Evolutionary conservation across 768 basidiomycete species (phyloP), one percentile per base, ranked within the genome.

Genomic region (Termitomyces sp.): DNA sequence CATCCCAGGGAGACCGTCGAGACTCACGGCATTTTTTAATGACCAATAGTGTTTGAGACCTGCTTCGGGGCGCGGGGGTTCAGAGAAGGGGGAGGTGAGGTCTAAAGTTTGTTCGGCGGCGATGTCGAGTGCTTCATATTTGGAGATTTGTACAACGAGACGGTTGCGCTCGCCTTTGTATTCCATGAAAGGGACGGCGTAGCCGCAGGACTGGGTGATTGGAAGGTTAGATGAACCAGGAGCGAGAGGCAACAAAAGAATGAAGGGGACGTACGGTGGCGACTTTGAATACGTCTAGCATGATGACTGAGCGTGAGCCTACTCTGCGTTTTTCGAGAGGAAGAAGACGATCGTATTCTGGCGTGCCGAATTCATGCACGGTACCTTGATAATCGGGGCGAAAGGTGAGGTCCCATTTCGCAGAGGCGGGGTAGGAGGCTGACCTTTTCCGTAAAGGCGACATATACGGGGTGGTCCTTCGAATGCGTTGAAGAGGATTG

Each of bases 401-500:
- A 27, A n/a, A 3, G 24, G 5, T 10, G 9, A 27, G 8, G 32
- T 36, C 20, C 20, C 1, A 47, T 10, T 33, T 16, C 33, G 32
- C 32, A 7, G 7, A 32, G 36, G 47, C 37, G 13, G n/a, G 18
- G 2, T 52, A 8, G 6, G 27, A 24, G 36, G 16, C 26, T 32
- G 50, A 85, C 86, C 85, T 73, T 65, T 82, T 3, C 85, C 85
- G 66, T 81, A 88, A 4, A 88, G 69, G 27, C 85, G 73, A 14
- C 79, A 65, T 62, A 87, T 86, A 16, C 79, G 73, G 5, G 86
- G 81, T 1, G 82, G 77, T 4, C 85, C 85, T 39, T 84, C 80
- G 54, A 88, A 86, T 1, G 84, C 83, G 57, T 79, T 77, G 69
- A 88, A 87, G 61, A 87, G 69, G 49, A 87, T 71, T 0, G 85